These are phyloP conservation scores for Hygrophorus pudorinus DNA, from an alignment of 768 basidiomycete genomes.

Conservation along the genomic window DNA sequence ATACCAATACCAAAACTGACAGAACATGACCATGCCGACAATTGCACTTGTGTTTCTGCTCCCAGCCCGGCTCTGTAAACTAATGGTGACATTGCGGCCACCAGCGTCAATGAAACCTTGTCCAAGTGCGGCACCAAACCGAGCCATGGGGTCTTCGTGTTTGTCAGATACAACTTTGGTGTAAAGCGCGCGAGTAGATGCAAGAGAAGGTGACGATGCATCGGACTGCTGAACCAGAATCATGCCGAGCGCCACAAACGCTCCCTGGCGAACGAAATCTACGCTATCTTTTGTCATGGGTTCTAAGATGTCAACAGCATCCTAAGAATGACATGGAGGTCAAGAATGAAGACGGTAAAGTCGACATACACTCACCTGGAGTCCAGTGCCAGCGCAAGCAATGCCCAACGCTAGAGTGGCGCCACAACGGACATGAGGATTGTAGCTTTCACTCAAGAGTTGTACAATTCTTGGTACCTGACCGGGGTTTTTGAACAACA, in stretches of 20 bases:
- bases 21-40: slow-evolving; percentile 96
- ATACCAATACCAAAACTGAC: slow-evolving; percentile 99
- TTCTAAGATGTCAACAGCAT: slow-evolving; percentile 92
- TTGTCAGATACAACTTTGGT: slow-evolving; percentile 88
- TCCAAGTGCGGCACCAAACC: slow-evolving; percentile 91
- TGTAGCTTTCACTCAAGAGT: slow-evolving; percentile 94
- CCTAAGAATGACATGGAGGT: slow-evolving; percentile 33
- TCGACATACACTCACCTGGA: slow-evolving; percentile 49
- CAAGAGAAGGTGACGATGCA: slow-evolving; percentile 73
- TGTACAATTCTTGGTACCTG: slow-evolving; percentile 98
- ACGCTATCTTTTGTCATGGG: slow-evolving; percentile 98
- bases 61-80: slow-evolving; percentile 85
- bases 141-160: slow-evolving; percentile 98
- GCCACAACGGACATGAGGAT: slow-evolving; percentile 96
- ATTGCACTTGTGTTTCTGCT: slow-evolving; percentile 89
- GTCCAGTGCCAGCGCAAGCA: slow-evolving; percentile 93
- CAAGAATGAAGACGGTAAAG: neutral
- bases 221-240: slow-evolving; percentile 95
- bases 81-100: slow-evolving; percentile 92
- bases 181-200: slow-evolving; percentile 76
- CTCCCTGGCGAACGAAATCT: slow-evolving; percentile 97
- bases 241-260: slow-evolving; percentile 93
- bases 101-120: slow-evolving; percentile 98
- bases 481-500: slow-evolving; percentile 92
- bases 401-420: slow-evolving; percentile 95